phyloP scores from a whole-genome alignment of 371 early-diverging fungal species.

The Mucor circinelloides region DNA sequence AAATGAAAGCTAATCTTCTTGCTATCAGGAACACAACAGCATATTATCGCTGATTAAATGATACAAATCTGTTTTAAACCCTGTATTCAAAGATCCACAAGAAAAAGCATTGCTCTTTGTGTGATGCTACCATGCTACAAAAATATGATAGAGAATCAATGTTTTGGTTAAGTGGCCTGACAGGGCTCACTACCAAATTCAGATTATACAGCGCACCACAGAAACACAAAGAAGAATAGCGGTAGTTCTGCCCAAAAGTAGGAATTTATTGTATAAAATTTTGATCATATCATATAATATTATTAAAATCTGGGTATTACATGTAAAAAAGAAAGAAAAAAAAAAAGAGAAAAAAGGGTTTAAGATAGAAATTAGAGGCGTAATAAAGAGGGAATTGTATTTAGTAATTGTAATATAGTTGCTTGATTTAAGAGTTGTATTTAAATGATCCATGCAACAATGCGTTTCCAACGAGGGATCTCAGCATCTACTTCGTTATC shows the following conservation, averaged over 20 bases:
- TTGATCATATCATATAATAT: not conserved
- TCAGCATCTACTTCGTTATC: conserved; percentile 27
- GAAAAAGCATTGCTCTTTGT: not conserved
- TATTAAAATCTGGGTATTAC: not conserved
- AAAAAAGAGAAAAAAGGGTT: not conserved
- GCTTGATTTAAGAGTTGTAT: not conserved
- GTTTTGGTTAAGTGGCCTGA: not conserved
- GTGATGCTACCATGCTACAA: not conserved
- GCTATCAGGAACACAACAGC: not conserved
- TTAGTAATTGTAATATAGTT: not conserved
- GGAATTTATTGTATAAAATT: not conserved
- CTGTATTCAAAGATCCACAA: not conserved
- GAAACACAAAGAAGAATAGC: not conserved
- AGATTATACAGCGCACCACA: not conserved
- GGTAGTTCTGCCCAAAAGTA: not conserved
- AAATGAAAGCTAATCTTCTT: not conserved
- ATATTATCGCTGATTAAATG: not conserved
- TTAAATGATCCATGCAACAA: not conserved
- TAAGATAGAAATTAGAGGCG: not conserved
- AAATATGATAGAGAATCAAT: not conserved
- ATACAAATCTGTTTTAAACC: not conserved
- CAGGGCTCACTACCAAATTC: not conserved
- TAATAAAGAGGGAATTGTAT: not conserved
- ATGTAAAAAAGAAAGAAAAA: not conserved
- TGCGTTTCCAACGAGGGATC: conserved; percentile 15